Evolutionary conservation across 2,329 filamentous ascomycete genomes (phyloP), one percentile per base, ranked within the genome.

Genomic region (Cladophialophora exuberans): DNA sequence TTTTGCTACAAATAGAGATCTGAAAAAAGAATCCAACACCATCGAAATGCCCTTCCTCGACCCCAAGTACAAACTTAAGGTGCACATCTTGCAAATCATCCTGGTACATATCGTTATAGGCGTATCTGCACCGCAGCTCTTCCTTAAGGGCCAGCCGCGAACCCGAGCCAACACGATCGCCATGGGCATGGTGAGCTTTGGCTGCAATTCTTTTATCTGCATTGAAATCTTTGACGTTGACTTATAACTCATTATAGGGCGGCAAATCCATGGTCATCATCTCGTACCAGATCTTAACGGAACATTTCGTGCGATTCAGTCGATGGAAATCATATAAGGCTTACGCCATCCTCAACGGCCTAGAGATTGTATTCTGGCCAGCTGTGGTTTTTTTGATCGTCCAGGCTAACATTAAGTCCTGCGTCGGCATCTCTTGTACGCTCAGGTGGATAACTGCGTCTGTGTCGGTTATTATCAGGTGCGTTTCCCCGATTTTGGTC

Each of bases 231-330:
- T 35, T 35, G 31, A 35, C 31, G 17, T 10, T 35, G 31, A 35
- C 17, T 28, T 15, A 31, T 31, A 31, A 15, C n/a, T 30, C 15
- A 5, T 13, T 7, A 42, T 31, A 52, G 48, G 38, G 48, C 5
- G 38, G 36, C 48, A 52, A 52, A 43, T 52, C 48, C 23, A 52
- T 52, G 48, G 35, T 52, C 20, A 52, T 52, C 25, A 44, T 52
- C 20, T 43, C 15, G n/a, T 52, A 52, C 23, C 48, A 52, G 25
- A 52, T 52, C 15, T 30, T 52, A n/a, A 52, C 36, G 13, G 48
- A 52, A 28, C 48, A 52, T 18, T 3, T 28, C n/a, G 38, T 4
- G 6, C 36, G 48, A n/a, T 52, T 43, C 15, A n/a, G 25, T 13
- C 5, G 25, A 28, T 52, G 48, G 48, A 43, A 22, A 31, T 15